These are phyloP conservation scores for Hypoxylon sp. DNA, from an alignment of 2,329 filamentous ascomycete genomes.

Conservation along the genomic window DNA sequence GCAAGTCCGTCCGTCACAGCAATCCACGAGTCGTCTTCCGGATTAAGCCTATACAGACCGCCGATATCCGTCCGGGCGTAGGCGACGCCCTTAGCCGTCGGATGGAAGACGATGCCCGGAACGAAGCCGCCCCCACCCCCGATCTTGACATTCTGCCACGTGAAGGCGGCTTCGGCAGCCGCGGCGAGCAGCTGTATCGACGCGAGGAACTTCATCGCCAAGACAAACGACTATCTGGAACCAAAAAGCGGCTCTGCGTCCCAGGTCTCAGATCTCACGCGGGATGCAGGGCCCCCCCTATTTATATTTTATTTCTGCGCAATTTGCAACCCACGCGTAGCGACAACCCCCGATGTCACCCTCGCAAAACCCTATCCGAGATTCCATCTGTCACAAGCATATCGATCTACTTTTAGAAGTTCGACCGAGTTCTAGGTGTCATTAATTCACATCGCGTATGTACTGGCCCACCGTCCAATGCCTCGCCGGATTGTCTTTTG, in stretches of 20 bases:
- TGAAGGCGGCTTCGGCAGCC: constrained; percentile 54
- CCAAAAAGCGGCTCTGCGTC: constrained; percentile 21
- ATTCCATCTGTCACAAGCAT: not conserved
- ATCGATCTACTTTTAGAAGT: not conserved
- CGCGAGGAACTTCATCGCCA: constrained; percentile 49
- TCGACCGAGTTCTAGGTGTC: not conserved
- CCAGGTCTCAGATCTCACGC: constrained; percentile 7
- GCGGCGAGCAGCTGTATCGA: constrained; percentile 41
- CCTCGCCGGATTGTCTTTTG: constrained; percentile 30
- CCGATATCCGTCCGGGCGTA: constrained; percentile 72
- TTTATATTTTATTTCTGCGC: constrained; percentile 34
- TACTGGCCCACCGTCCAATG: not conserved
- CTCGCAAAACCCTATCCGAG: constrained; percentile 6
- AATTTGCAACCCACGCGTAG: constrained; percentile 33
- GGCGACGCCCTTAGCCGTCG: constrained; percentile 64
- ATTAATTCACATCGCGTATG: not conserved
- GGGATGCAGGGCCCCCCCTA: constrained; percentile 26
- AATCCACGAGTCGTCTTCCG: constrained; percentile 69
- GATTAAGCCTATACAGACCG: constrained; percentile 68
- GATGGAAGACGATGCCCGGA: constrained; percentile 71
- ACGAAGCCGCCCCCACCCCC: constrained; percentile 72
- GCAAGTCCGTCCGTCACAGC: constrained; percentile 65
- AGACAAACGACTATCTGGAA: constrained; percentile 17
- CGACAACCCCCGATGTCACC: constrained; percentile 25
- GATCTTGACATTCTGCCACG: constrained; percentile 66